Conservation (phyloP, 2,329 filamentous ascomycete genomes). For the Helminthosporium solani region DNA sequence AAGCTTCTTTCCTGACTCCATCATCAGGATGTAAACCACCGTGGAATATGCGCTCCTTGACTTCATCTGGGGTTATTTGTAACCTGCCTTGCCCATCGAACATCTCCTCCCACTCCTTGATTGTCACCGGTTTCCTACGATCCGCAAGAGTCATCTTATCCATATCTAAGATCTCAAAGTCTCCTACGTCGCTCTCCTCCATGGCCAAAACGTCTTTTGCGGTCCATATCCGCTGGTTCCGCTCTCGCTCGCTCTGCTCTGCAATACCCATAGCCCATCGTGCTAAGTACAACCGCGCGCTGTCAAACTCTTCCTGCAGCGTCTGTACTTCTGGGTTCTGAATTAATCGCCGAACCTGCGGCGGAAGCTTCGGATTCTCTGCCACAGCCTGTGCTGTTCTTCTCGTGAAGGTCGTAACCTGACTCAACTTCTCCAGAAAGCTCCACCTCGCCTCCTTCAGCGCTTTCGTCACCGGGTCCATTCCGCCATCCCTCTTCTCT, state of each 20-base stretch:
- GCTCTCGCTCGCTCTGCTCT: slow-evolving; percentile 89
- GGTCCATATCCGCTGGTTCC: slow-evolving; percentile 86
- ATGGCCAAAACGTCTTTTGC: slow-evolving; percentile 88
- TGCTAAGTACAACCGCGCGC: slow-evolving; percentile 88
- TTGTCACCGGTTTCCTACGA: slow-evolving; percentile 70
- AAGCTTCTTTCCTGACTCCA: slow-evolving; percentile 92
- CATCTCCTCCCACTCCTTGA: slow-evolving; percentile 87
- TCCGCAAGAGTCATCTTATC: slow-evolving; percentile 76
- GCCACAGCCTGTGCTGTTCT: slow-evolving; percentile 88
- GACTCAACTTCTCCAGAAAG: slow-evolving; percentile 92
- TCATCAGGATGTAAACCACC: slow-evolving; percentile 87
- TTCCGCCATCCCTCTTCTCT: slow-evolving; percentile 63
- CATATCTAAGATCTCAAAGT: slow-evolving; percentile 89
- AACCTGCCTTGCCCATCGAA: slow-evolving; percentile 80
- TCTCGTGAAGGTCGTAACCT: slow-evolving; percentile 93
- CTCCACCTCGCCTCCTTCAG: slow-evolving; percentile 96
- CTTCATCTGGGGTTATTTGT: slow-evolving; percentile 80
- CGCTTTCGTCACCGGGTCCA: slow-evolving; percentile 92
- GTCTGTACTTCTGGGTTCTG: slow-evolving; percentile 93
- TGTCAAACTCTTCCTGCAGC: slow-evolving; percentile 95
- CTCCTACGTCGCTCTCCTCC: slow-evolving; percentile 91
- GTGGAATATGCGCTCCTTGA: slow-evolving; percentile 96
- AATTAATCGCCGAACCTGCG: slow-evolving; percentile 80
- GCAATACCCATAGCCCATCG: slow-evolving; percentile 99
- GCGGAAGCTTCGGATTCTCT: slow-evolving; percentile 87